phyloP scores from a whole-genome alignment of 768 basidiomycete genomes.

The Boletus edulis region DNA sequence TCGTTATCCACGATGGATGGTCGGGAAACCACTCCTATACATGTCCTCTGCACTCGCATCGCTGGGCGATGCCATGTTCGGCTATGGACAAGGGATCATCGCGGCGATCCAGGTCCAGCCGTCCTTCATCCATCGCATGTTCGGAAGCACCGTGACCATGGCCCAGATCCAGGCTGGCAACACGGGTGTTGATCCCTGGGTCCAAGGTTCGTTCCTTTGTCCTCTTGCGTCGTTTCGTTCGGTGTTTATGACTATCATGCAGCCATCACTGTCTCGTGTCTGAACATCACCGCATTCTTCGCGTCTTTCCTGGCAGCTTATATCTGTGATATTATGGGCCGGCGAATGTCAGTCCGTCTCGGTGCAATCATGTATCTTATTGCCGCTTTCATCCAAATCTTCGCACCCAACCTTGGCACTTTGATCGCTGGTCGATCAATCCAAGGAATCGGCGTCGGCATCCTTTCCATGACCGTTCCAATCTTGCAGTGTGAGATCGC shows the following conservation, averaged over 20 bases:
- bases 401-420: conserved; percentile 41
- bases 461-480: conserved; percentile 51
- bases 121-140: conserved; percentile 49
- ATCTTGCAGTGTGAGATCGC: conserved; percentile 50
- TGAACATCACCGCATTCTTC: conserved; percentile 50
- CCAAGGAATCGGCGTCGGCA: conserved; percentile 48
- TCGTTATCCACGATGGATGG: conserved; percentile 53
- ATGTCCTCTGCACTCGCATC: conserved; percentile 52
- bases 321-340: conserved; percentile 48
- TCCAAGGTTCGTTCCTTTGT: conserved; percentile 38
- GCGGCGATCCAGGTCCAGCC: conserved; percentile 52
- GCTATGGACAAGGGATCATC: conserved; percentile 53
- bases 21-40: conserved; percentile 47
- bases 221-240: neutral
- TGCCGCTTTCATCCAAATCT: conserved; percentile 49
- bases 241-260: neutral
- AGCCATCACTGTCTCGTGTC: conserved; percentile 50
- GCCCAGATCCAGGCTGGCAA: conserved; percentile 41
- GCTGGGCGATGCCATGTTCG: conserved; percentile 56
- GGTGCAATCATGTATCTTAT: conserved; percentile 49
- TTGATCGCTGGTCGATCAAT: conserved; percentile 44
- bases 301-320: conserved; percentile 46
- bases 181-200: conserved; percentile 45
- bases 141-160: conserved; percentile 43
- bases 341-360: conserved; percentile 49